Evolutionary conservation across 1,139 yeast species (phyloP).

Genomic region (Pneumocystis wakefieldiae): DNA sequence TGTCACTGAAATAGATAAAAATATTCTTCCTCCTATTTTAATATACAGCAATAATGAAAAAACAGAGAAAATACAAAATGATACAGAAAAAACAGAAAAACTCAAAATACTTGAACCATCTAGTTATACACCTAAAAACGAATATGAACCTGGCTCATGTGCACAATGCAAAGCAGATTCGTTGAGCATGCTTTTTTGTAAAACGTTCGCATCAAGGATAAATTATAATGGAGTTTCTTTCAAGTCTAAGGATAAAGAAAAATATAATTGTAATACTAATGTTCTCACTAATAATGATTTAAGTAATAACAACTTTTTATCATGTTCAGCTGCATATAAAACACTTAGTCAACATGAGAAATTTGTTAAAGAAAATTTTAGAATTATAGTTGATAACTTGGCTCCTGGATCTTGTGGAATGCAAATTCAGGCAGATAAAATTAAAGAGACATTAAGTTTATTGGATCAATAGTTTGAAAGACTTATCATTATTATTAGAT

Average conservation of each 20-base stretch:
- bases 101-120: slow-evolving; percentile 5
- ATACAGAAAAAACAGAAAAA: not conserved
- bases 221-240: not conserved
- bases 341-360: slow-evolving; percentile 69
- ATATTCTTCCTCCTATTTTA: not conserved
- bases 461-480: not conserved
- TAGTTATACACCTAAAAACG: slow-evolving; percentile 6
- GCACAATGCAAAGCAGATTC: slow-evolving; percentile 74
- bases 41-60: not conserved
- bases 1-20: not conserved
- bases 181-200: slow-evolving; percentile 75
- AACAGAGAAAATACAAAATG: not conserved
- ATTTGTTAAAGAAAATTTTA: slow-evolving; percentile 56
- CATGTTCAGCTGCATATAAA: slow-evolving; percentile 78
- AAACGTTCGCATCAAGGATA: slow-evolving; percentile 44
- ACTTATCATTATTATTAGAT: not conserved
- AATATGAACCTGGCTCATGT: slow-evolving; percentile 56
- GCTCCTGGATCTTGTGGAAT: not conserved
- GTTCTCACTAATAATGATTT: slow-evolving; percentile 53
- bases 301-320: slow-evolving; percentile 68
- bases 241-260: not conserved
- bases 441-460: not conserved
- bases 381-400: slow-evolving; percentile 36
- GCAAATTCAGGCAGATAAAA: not conserved
- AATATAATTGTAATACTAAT: slow-evolving; percentile 33